Evolutionary conservation across 2,329 filamentous ascomycete species (phyloP).

Genomic region (Calonectria hawksworthii): DNA sequence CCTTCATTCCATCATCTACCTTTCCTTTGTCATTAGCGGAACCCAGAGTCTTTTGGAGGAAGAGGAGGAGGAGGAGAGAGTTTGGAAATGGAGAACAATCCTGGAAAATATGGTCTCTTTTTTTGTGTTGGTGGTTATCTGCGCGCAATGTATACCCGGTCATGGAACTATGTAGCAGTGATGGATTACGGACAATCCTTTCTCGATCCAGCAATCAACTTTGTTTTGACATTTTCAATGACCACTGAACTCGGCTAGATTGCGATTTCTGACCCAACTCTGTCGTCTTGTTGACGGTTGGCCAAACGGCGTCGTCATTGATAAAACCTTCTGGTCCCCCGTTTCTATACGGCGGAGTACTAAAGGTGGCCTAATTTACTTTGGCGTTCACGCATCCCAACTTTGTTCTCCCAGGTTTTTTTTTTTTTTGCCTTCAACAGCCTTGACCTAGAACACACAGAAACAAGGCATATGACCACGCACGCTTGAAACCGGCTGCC

Average conservation of each 20-base stretch:
- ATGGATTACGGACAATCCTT: not conserved
- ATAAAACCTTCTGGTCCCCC: conserved; percentile 1
- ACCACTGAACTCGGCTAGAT: not conserved
- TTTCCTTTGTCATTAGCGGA: conserved; percentile 21
- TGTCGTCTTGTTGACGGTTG: not conserved
- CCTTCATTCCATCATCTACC: conserved; percentile 17
- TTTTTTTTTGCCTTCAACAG: not conserved
- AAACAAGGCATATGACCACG: conserved; percentile 18
- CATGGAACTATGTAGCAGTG: conserved; percentile 13
- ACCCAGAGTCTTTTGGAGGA: conserved; percentile 20
- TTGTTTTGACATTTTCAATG: not conserved
- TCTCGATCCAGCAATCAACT: not conserved
- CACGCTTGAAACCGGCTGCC: conserved; percentile 23
- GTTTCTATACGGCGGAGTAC: not conserved
- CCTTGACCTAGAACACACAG: not conserved
- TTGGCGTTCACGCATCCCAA: not conserved
- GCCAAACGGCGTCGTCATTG: conserved; percentile 14
- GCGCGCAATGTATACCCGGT: conserved; percentile 21
- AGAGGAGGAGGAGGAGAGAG: not conserved
- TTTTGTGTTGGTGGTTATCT: not conserved
- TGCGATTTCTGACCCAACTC: not conserved
- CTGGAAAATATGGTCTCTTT: not conserved
- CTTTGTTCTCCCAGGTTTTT: not conserved
- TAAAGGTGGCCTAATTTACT: not conserved
- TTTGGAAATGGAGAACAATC: not conserved